Evolutionary conservation across 805 yeast genomes (phyloP).

Genomic region (Saturnispora galanensis): DNA sequence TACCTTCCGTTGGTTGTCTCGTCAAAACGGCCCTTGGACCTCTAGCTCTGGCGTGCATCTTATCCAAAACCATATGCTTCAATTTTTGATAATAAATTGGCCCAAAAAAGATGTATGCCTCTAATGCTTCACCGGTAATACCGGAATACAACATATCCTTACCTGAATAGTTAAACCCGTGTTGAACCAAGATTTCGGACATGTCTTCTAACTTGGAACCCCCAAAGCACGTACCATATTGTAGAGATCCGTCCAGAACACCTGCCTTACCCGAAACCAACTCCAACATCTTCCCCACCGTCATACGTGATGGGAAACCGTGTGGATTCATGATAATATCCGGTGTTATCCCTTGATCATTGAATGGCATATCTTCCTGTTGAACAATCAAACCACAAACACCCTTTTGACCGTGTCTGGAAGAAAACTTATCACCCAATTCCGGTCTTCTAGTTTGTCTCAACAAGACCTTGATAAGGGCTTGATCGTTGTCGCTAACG

Average conservation of each 20-base stretch:
- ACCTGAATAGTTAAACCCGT: conserved; percentile 92
- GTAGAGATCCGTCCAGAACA: conserved; percentile 80
- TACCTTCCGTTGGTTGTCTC: conserved; percentile 97
- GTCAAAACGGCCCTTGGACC: conserved; percentile 98
- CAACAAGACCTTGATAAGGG: conserved; percentile 79
- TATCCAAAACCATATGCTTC: conserved; percentile 98
- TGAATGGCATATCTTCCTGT: conserved; percentile 94
- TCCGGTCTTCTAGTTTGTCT: conserved; percentile 97
- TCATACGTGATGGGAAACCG: conserved; percentile 99
- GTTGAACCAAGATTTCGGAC: conserved; percentile 80
- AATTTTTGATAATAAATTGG: conserved; percentile 96
- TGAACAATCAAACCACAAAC: conserved; percentile 97
- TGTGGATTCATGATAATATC: conserved; percentile 98
- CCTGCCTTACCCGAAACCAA: conserved; percentile 96
- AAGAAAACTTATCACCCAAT: conserved; percentile 92
- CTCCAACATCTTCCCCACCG: conserved; percentile 98
- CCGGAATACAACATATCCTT: conserved; percentile 97
- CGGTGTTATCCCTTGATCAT: conserved; percentile 84
- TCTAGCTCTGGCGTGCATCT: conserved; percentile 99
- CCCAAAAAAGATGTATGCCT: conserved; percentile 96
- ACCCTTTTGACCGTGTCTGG: conserved; percentile 98
- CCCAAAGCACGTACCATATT: conserved; percentile 97
- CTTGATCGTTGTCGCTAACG: conserved; percentile 90
- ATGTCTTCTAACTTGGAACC: conserved; percentile 94
- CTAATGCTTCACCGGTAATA: conserved; percentile 92